Conservation (phyloP, 768 basidiomycete genomes). For the Leccinum olivaceopallidum region DNA sequence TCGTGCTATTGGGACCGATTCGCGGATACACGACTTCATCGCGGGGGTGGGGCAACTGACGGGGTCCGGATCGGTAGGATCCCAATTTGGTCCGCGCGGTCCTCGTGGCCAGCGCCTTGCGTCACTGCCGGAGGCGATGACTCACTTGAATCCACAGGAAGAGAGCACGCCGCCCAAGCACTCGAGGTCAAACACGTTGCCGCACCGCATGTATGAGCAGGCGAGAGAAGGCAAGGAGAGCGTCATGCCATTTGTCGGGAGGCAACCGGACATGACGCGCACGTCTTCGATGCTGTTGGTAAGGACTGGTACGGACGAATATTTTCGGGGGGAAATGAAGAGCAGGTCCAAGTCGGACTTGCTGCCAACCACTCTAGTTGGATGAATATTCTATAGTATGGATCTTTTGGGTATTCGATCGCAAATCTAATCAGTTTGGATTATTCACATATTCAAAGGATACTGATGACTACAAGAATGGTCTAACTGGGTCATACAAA, state of each 20-base stretch:
- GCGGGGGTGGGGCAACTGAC: constrained; percentile 21
- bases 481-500: too few species aligned
- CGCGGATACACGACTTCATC: constrained; percentile 27
- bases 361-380: neutral
- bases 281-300: constrained; percentile 17
- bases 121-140: constrained; percentile 17
- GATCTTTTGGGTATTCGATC: too few species aligned
- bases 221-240: constrained; percentile 22
- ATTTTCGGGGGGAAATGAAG: constrained; percentile 3
- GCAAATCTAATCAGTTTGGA: too few species aligned
- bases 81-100: constrained; percentile 17
- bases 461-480: too few species aligned
- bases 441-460: too few species aligned
- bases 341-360: constrained; percentile 4
- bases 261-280: constrained; percentile 19
- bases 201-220: constrained; percentile 45
- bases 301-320: constrained; percentile 9
- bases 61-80: constrained; percentile 17
- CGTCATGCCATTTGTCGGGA: constrained; percentile 28
- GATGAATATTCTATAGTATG: too few species aligned
- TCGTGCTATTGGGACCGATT: constrained; percentile 22
- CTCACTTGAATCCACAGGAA: constrained; percentile 14
- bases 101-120: constrained; percentile 25
- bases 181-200: constrained; percentile 35
- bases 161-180: constrained; percentile 27